Percentiles rank a stretch among this genome's conserved stretches.
phyloP scores from a whole-genome alignment of 345 rosid species.

The Salix caprea region DNA sequence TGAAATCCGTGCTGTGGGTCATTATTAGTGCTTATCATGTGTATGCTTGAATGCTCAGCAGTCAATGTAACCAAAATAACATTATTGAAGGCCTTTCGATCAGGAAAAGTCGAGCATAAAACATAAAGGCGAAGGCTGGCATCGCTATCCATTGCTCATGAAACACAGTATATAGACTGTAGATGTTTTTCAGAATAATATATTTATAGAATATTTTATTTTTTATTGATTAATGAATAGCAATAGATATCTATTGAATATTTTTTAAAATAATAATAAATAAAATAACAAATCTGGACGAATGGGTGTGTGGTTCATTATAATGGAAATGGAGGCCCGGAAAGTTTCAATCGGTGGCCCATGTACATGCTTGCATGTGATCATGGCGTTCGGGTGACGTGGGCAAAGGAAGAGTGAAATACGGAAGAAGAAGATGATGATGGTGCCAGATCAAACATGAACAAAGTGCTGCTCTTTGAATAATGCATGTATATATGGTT shows the following conservation, averaged over 20 bases:
- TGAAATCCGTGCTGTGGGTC: neutral
- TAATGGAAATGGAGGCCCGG: neutral
- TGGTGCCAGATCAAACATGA: neutral
- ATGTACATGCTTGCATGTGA: neutral
- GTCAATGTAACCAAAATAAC: too few species aligned
- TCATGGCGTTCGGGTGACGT: constrained; percentile 23
- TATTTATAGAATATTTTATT: too few species aligned
- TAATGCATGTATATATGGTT: neutral
- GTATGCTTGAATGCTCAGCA: neutral
- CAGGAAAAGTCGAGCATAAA: too few species aligned
- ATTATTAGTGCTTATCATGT: neutral
- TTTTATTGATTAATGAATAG: too few species aligned
- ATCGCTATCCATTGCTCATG: too few species aligned
- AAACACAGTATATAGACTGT: too few species aligned
- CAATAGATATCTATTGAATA: too few species aligned
- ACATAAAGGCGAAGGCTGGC: too few species aligned
- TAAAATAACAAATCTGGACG: too few species aligned
- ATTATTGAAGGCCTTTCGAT: too few species aligned
- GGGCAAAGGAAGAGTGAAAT: neutral
- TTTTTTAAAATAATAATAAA: too few species aligned
- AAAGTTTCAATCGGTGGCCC: neutral
- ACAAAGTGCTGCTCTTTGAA: neutral
- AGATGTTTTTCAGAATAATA: too few species aligned
- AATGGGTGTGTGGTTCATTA: neutral
- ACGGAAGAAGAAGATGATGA: neutral